Evolutionary conservation across 2,329 filamentous ascomycete species (phyloP), one percentile per base, ranked within the genome.

Genomic region (Aspergillus pseudotamarii): DNA sequence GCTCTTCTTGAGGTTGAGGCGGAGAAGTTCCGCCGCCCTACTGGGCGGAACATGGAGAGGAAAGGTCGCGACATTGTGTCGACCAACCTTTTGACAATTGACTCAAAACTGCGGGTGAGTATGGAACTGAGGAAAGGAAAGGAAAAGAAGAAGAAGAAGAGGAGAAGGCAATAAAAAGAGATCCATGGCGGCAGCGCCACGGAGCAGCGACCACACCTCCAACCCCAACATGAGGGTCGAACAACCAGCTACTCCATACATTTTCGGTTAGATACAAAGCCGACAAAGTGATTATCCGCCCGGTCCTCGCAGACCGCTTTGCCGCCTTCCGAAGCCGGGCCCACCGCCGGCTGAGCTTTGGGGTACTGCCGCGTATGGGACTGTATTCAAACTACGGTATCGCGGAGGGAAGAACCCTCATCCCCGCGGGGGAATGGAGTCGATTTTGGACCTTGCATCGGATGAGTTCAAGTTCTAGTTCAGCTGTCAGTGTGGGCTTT

Each of bases 1-100:
- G 89, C 88, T 72, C 84, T 78, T 64, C 87, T 84, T 65, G 85
- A 83, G 41, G 85, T 79, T 3, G 89, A 89, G 56, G 84, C 88
- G 53, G 89, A 90, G 80, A 92, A 92, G 68, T 85, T 81, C 69
- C 88, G 84, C 69, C 74, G 72, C 74, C 75, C 74, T 45, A 76
- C 57, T 53, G 74, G 73, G 63, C 73, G 73, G 68, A 76, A 72
- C 64, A 73, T 69, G 63, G 69, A 68, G 66, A 73, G 66, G 56
- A 71, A 60, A 60, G 72, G 68, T 66, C 70, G 72, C 65, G 72
- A 70, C 74, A 74, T 73, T 60, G 48, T 72, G 63, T 48, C 64
- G 32, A 54, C 43, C 51, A 62, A 30, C 63, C 65, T 64, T 64
- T 68, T 66, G 36, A 58, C 43, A 64, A 53, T 53, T 60, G 57